Conservation (phyloP, 2,329 filamentous ascomycete genomes). For the Westerdykella ornata region DNA sequence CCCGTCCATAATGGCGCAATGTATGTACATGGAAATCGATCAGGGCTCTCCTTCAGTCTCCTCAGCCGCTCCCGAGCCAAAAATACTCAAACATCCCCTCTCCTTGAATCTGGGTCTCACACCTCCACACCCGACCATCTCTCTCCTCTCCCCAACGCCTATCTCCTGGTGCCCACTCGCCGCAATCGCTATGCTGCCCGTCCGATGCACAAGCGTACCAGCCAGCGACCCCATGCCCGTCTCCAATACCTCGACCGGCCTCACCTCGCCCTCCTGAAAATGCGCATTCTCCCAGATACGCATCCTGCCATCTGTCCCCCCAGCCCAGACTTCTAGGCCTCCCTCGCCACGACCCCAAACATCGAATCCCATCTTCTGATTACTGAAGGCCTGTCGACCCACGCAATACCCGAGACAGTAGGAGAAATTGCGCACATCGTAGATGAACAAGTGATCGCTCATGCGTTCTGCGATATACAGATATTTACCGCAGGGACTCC, state of each 20-base stretch:
- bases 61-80: conserved; percentile 9
- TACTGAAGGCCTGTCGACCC: conserved; percentile 42
- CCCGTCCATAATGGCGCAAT: too few relatives aligned
- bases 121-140: conserved; percentile 9
- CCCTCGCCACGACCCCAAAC: conserved; percentile 28
- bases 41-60: too few relatives aligned
- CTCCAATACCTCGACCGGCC: conserved; percentile 32
- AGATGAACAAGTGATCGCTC: conserved; percentile 51
- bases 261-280: conserved; percentile 22
- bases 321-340: conserved; percentile 50
- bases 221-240: conserved; percentile 17
- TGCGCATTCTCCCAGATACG: conserved; percentile 37
- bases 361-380: conserved; percentile 53
- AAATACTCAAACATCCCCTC: conserved; percentile 21
- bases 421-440: conserved; percentile 52
- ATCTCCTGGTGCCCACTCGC: conserved; percentile 16
- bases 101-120: conserved; percentile 12
- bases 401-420: conserved; percentile 46
- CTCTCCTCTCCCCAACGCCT: background rate
- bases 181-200: conserved; percentile 18
- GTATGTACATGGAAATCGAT: too few relatives aligned
- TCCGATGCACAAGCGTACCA: conserved; percentile 19
- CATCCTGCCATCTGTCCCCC: conserved; percentile 51
- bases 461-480: conserved; percentile 53
- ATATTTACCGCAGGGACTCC: conserved; percentile 54